Conservation (phyloP, 805 yeast species). For the Myxozyma neotropica region DNA sequence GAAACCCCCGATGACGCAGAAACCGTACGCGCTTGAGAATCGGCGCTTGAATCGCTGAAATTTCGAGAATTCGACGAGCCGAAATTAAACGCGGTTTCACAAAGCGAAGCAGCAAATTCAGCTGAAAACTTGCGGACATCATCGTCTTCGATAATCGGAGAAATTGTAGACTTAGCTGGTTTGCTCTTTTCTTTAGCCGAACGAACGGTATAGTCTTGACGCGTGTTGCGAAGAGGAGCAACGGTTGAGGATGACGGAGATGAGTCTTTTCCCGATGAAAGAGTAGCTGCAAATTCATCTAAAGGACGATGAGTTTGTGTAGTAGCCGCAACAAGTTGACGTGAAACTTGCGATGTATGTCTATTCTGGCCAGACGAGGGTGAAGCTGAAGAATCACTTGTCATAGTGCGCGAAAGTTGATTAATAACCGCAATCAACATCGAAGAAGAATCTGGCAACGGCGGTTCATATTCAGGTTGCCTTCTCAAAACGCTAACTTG, state of each 20-base stretch:
- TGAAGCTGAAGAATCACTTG: neutral
- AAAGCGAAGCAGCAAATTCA: conserved; percentile 29
- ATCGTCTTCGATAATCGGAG: conserved; percentile 10
- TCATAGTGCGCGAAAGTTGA: conserved; percentile 12
- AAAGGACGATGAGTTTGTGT: neutral
- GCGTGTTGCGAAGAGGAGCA: neutral
- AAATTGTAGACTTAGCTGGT: neutral
- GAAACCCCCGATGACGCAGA: conserved; percentile 10
- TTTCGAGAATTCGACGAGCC: neutral
- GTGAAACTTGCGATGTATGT: neutral
- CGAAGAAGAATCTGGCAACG: conserved; percentile 25
- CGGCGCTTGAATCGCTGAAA: conserved; percentile 13
- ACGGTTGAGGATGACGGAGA: neutral
- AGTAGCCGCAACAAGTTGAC: neutral
- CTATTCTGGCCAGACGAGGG: neutral
- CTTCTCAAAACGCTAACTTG: neutral
- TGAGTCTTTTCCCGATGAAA: neutral
- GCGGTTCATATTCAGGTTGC: conserved; percentile 13
- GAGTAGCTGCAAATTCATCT: neutral
- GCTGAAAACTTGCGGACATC: conserved; percentile 29
- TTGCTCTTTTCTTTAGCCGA: conserved; percentile 22
- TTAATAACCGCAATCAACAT: conserved; percentile 18
- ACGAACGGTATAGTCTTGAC: conserved; percentile 6
- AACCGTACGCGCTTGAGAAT: conserved; percentile 10
- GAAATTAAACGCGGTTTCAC: conserved; percentile 27